Evolutionary conservation across 179 eudicot genomes (phyloP).

Genomic region (Camellia oleifera): DNA sequence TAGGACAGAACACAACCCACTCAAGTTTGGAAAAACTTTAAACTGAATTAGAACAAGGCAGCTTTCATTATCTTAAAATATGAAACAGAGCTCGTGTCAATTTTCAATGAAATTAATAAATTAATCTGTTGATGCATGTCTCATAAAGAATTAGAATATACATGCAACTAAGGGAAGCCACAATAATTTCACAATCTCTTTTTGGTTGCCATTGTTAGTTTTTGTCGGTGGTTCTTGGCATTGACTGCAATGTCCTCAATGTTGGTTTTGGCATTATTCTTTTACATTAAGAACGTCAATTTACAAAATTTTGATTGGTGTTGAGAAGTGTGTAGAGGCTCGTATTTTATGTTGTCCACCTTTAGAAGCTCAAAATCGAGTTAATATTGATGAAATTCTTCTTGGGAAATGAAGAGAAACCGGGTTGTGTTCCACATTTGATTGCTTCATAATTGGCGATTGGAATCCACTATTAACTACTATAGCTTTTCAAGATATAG

Average conservation of each 20-base stretch:
- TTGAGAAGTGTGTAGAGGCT: too few relatives aligned
- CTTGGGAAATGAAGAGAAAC: neutral
- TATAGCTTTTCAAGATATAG: neutral
- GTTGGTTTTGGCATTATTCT: too few relatives aligned
- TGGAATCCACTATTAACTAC: neutral
- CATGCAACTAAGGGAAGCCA: neutral
- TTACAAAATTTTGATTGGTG: too few relatives aligned
- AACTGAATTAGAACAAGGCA: neutral
- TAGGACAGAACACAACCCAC: neutral
- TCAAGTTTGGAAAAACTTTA: neutral
- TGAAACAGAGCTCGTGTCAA: neutral
- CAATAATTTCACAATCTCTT: neutral
- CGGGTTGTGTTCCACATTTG: neutral
- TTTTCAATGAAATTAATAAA: neutral
- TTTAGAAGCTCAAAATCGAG: too few relatives aligned
- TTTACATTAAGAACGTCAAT: neutral
- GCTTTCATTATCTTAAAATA: neutral
- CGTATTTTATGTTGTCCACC: too few relatives aligned
- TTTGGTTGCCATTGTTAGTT: too few relatives aligned
- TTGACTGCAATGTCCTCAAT: too few relatives aligned
- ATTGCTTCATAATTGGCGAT: neutral
- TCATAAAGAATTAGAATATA: neutral
- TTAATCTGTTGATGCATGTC: neutral
- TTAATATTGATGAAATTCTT: too few relatives aligned
- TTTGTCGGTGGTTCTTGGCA: too few relatives aligned